Conservation (phyloP, 345 rosid species). For the Chamaenerion angustifolium region DNA sequence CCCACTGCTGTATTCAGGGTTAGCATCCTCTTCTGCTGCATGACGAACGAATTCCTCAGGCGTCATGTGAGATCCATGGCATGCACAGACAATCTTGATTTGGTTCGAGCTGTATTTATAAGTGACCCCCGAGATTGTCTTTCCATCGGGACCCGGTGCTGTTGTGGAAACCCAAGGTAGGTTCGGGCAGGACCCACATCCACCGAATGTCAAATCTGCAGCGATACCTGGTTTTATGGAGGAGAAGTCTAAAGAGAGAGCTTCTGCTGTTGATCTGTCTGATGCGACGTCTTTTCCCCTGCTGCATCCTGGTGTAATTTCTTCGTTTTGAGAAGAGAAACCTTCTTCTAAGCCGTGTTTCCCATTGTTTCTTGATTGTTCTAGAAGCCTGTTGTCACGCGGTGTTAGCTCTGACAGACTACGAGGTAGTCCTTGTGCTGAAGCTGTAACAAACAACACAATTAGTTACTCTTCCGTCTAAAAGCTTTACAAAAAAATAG, state of each 20-base stretch:
- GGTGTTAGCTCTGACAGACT: conserved; percentile 26
- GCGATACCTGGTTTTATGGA: conserved; percentile 85
- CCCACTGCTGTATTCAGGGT: conserved; percentile 35
- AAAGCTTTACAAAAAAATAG: neutral
- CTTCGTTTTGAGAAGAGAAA: conserved; percentile 48
- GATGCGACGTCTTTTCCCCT: conserved; percentile 18
- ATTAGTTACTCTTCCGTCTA: neutral
- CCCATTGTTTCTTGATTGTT: conserved; percentile 46
- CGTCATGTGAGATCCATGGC: conserved; percentile 82
- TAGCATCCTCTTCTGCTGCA: conserved; percentile 53
- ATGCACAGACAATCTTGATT: conserved; percentile 85
- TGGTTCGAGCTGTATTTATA: conserved; percentile 59
- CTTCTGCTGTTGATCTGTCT: conserved; percentile 38
- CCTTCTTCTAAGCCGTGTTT: conserved; percentile 64
- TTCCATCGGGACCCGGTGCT: conserved; percentile 67
- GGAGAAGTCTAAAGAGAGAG: conserved; percentile 41
- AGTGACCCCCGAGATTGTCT: conserved; percentile 84
- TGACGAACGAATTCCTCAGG: conserved; percentile 91
- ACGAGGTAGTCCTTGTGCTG: conserved; percentile 23
- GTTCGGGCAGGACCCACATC: conserved; percentile 74
- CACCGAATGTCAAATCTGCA: conserved; percentile 74
- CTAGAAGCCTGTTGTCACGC: conserved; percentile 23
- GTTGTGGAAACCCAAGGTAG: conserved; percentile 96
- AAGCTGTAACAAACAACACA: conserved; percentile 16
- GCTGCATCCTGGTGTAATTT: conserved; percentile 13